phyloP scores from a whole-genome alignment of 208 protist species.

The Acanthamoeba healyi region DNA sequence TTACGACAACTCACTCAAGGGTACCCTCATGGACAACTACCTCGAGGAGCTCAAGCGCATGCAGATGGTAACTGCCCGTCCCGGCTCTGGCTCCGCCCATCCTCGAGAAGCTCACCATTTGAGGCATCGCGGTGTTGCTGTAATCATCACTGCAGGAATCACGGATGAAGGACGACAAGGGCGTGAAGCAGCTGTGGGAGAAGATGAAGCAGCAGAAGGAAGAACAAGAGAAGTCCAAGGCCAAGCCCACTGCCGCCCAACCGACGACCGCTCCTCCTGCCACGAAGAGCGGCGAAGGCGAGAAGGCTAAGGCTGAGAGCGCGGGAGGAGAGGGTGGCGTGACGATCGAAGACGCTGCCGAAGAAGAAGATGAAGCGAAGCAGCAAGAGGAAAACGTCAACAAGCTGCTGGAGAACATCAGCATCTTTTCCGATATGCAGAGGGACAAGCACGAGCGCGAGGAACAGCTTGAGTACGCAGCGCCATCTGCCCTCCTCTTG shows the following conservation, averaged over 20 bases:
- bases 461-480: constrained; percentile 21
- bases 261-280: not conserved
- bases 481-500: too few relatives aligned
- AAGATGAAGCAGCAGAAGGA: constrained; percentile 69
- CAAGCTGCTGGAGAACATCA: constrained; percentile 40
- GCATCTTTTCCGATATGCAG: constrained; percentile 50
- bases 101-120: not conserved
- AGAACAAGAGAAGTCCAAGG: not conserved
- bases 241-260: not conserved
- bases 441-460: constrained; percentile 43
- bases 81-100: too few relatives aligned
- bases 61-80: constrained; percentile 18
- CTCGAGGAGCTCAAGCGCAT: constrained; percentile 44
- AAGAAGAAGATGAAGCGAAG: not conserved
- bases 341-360: not conserved
- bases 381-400: constrained; percentile 31
- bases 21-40: constrained; percentile 6
- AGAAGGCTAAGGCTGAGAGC: not conserved
- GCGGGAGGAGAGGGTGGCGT: not conserved
- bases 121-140: too few relatives aligned
- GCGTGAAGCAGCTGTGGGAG: constrained; percentile 62
- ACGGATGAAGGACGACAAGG: constrained; percentile 34
- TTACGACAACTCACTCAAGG: constrained; percentile 65
- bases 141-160: not conserved
- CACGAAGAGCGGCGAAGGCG: not conserved